A percentile compares a stretch with the other conserved stretches of the same genome.
These are phyloP conservation scores for Sequoia sempervirens DNA, from an alignment of 75 land plant species.

Conservation along the genomic window DNA sequence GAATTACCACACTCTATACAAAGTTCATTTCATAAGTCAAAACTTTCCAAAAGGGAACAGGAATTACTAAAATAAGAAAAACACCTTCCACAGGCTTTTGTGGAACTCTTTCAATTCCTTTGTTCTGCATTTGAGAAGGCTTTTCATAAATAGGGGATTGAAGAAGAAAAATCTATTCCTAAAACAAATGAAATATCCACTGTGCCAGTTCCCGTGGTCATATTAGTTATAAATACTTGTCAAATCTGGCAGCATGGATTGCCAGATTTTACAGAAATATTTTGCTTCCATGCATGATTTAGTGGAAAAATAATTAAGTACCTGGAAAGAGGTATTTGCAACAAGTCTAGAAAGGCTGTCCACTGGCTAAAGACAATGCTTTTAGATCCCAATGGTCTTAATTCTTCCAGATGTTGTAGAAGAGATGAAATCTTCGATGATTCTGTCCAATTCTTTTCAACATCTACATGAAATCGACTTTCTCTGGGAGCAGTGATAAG, in stretches of 20 bases:
- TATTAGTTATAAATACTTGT: neutral
- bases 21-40: neutral
- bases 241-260: neutral
- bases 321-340: constrained; percentile 52
- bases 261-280: neutral
- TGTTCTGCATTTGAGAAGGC: neutral
- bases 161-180: neutral
- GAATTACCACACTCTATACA: neutral
- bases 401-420: constrained; percentile 34
- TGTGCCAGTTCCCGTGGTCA: neutral
- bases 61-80: neutral
- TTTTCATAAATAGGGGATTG: neutral
- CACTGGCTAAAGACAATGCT: constrained; percentile 88
- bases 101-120: neutral
- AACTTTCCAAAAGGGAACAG: neutral
- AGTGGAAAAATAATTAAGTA: neutral
- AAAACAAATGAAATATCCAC: neutral
- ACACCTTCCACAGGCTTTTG: neutral
- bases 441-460: constrained; percentile 74
- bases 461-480: constrained; percentile 50
- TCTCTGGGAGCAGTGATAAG: constrained; percentile 71
- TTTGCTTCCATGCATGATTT: neutral
- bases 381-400: constrained; percentile 34
- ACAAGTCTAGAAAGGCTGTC: constrained; percentile 81
- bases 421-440: constrained; percentile 67